Percentiles rank a stretch among this genome's conserved stretches.
Evolutionary conservation across 345 rosid species (phyloP).

Genomic region (Kernera saxatilis): DNA sequence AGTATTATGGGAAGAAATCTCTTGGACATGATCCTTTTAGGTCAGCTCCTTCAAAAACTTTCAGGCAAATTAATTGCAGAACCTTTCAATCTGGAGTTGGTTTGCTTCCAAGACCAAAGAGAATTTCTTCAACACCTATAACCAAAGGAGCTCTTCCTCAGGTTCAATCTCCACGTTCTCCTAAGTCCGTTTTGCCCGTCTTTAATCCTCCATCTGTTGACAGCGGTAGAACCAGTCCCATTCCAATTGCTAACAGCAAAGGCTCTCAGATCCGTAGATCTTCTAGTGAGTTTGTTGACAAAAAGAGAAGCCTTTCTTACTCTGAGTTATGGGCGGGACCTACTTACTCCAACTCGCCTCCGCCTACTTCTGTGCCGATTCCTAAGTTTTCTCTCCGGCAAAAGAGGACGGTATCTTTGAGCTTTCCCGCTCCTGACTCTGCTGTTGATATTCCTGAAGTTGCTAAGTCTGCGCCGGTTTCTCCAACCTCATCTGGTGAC

Average conservation of each 20-base stretch:
- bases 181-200: slow-evolving; percentile 17
- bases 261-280: slow-evolving; percentile 26
- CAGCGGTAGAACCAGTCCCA: slow-evolving; percentile 42
- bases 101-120: slow-evolving; percentile 59
- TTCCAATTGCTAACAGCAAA: slow-evolving; percentile 39
- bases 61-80: slow-evolving; percentile 68
- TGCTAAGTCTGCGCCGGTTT: slow-evolving; percentile 83
- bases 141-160: slow-evolving; percentile 26
- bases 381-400: slow-evolving; percentile 74
- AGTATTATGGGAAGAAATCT: slow-evolving; percentile 43
- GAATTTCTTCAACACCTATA: slow-evolving; percentile 28
- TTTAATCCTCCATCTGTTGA: slow-evolving; percentile 9
- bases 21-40: slow-evolving; percentile 38
- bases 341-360: slow-evolving; percentile 93
- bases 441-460: slow-evolving; percentile 36
- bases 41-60: slow-evolving; percentile 50
- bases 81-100: slow-evolving; percentile 71
- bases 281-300: slow-evolving; percentile 22
- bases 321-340: slow-evolving; percentile 99
- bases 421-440: slow-evolving; percentile 39
- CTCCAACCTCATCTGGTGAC: slow-evolving; percentile 52
- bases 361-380: slow-evolving; percentile 86
- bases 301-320: slow-evolving; percentile 37
- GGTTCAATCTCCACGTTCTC: slow-evolving; percentile 22
- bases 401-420: slow-evolving; percentile 60